Base-by-base conservation (phyloP, 192 early-diverging fungal genomes). In the Phlyctochytrium arcticum region DNA sequence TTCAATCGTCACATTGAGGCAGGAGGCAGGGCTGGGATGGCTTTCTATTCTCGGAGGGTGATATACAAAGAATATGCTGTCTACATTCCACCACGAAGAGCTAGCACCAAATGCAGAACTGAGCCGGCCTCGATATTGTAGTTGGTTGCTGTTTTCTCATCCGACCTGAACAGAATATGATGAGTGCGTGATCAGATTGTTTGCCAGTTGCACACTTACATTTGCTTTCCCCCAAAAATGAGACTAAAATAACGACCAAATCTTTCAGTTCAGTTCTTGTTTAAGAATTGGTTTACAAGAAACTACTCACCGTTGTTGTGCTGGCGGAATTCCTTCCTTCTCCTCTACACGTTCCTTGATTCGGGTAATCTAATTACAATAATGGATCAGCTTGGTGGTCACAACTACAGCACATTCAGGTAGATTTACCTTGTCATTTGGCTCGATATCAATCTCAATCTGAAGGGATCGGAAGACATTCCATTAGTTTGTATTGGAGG, bases 281-380 rank as follows among this genome's bases (percentile, higher is more conserved):
- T n/a, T n/a, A n/a, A n/a, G n/a, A n/a, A n/a, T n/a, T n/a, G n/a
- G n/a, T n/a, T n/a, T n/a, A n/a, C n/a, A n/a, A n/a, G n/a, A n/a
- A n/a, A n/a, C n/a, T 31, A 54, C 48, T 7, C 48, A 79, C 71
- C 95, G 86, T 67, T 98, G 96, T 72, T 98, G 96, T 17, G 87
- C 80, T 29, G 95, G 95, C 5, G 96, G 95, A 59, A 98, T 98
- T 55, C 95, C 96, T 70, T 96, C 94, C 78, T 95, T 95, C 75
- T 93, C 93, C 65, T 97, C 92, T 42, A 98, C 87, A 59, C 85
- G 77, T 62, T 96, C 87, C 76, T 97, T 97, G 77, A 98, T 89
- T 36, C 89, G 78, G 35, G 86, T 76, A 72, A 94, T 85, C 82
- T 89, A 51, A 5, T 2, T 30, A 34, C 15, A 29, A 30, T 4